These are phyloP conservation scores for Anthostomella pinea DNA, from an alignment of 2,329 filamentous ascomycete species.

Conservation along the genomic window DNA sequence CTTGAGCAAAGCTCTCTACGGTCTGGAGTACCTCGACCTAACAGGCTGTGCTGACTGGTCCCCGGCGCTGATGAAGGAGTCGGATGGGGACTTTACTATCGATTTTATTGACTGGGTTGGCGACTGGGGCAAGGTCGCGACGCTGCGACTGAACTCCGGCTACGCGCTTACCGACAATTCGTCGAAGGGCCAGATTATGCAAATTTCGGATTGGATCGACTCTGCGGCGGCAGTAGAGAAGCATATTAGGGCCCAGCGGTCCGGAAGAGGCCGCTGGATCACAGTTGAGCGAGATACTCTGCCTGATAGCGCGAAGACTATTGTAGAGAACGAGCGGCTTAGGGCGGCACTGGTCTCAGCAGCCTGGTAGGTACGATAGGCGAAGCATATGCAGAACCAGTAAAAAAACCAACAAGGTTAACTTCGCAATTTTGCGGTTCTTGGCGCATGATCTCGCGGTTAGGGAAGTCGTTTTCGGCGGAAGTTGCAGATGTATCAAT, in stretches of 20 bases:
- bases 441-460: too few relatives aligned
- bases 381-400: background rate
- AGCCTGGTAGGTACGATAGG: background rate
- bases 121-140: slow-evolving; percentile 51
- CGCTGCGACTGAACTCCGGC: slow-evolving; percentile 44
- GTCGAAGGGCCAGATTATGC: slow-evolving; percentile 31
- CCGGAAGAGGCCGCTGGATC: slow-evolving; percentile 48
- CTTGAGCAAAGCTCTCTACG: slow-evolving; percentile 53
- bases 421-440: too few relatives aligned
- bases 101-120: slow-evolving; percentile 50
- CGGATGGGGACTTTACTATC: slow-evolving; percentile 39
- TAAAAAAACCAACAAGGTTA: too few relatives aligned
- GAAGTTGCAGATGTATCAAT: too few relatives aligned
- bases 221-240: slow-evolving; percentile 44
- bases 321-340: slow-evolving; percentile 12
- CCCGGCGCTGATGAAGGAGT: slow-evolving; percentile 41
- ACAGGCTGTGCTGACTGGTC: slow-evolving; percentile 59
- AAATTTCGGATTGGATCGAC: slow-evolving; percentile 35
- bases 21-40: slow-evolving; percentile 59
- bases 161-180: slow-evolving; percentile 37
- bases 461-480: too few relatives aligned
- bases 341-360: background rate
- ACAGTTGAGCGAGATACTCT: slow-evolving; percentile 44
- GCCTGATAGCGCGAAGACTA: slow-evolving; percentile 13
- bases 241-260: slow-evolving; percentile 44